A percentile compares a stretch with the other conserved stretches of the same genome.
These are phyloP conservation scores for Cyclospora cayetanensis DNA, from an alignment of 169 alveolate species.

Conservation along the genomic window DNA sequence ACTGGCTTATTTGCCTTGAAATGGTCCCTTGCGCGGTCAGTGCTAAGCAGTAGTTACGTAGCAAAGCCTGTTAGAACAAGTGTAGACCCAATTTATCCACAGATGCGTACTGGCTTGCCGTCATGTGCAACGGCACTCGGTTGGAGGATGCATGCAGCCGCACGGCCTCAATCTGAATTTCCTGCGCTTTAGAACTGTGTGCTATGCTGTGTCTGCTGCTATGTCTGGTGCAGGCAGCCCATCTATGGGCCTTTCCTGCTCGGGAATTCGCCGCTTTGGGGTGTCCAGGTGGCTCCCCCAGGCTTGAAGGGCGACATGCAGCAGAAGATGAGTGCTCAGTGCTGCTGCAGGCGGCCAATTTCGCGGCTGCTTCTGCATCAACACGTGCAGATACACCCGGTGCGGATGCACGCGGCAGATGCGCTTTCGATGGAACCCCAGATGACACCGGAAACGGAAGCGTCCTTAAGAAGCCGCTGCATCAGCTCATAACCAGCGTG, in stretches of 20 bases:
- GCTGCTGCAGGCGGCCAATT: neutral
- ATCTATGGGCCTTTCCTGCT: neutral
- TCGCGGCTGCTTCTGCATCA: neutral
- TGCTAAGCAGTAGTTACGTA: neutral
- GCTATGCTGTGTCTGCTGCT: neutral
- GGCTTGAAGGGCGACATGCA: too few relatives aligned
- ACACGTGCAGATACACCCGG: too few relatives aligned
- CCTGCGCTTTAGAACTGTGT: neutral
- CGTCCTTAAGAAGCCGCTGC: neutral
- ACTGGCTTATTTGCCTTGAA: constrained; percentile 23
- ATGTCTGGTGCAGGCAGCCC: neutral
- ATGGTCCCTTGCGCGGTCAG: constrained; percentile 31
- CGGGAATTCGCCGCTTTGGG: neutral
- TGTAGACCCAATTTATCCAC: too few relatives aligned
- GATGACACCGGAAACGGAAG: neutral
- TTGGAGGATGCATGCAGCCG: too few relatives aligned
- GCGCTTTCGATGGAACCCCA: too few relatives aligned
- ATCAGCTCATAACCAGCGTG: neutral
- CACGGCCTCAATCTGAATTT: neutral
- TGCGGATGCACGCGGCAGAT: too few relatives aligned
- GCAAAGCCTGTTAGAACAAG: neutral
- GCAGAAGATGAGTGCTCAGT: neutral
- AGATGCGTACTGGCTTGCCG: too few relatives aligned
- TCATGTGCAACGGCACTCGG: too few relatives aligned
- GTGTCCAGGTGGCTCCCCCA: neutral